Base-by-base conservation (phyloP, 345 rosid species). In the Lagerstroemia speciosa region DNA sequence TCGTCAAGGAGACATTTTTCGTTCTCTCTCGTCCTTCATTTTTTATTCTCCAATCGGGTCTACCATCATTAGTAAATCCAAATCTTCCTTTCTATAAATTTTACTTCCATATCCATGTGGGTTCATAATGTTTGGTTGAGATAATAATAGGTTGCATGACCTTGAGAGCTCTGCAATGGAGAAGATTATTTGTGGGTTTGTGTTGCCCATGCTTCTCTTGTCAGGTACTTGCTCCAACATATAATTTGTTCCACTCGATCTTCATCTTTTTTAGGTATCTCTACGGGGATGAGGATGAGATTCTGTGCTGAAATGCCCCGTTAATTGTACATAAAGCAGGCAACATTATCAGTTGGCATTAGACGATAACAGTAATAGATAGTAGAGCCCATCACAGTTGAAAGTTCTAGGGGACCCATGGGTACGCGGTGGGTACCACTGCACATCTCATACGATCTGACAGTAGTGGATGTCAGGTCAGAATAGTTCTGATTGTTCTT, bases 201-300 rank as follows among this genome's bases (percentile, higher is more conserved):
- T 79, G 17, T 78, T 84, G 82, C 86, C 84, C 62, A 60, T 76
- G 68, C 80, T 84, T 70, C 83, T 84, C 53, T 71, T 84, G 41
- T 72, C 84, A 76, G 83, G 88, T 84, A 73, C 65, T 19, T 48
- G 1, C n/a, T 6, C 19, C 33, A 8, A n/a, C 33, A 65, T 31
- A 22, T 26, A 11, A 26, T 36, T 19, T 36, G 31, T 43, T 38
- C 14, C 3, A 6, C 40, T 24, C 36, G 58, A 37, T 60, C 27
- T 8, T 32, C 34, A n/a, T 22, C 0, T 33, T 61, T 26, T 2
- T 30, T 10, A 12, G 3, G 66, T 20, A 62, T 41, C 2, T 41
- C 2, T 41, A 41, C 14, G 0, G 9, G 20, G 34, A 37, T 33
- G 24, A 19, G 0, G 55, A 22, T 48, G 26, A 19, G 53, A n/a